phyloP scores from a whole-genome alignment of 1,139 yeast genomes.

The Schizosaccharomyces versatilis region DNA sequence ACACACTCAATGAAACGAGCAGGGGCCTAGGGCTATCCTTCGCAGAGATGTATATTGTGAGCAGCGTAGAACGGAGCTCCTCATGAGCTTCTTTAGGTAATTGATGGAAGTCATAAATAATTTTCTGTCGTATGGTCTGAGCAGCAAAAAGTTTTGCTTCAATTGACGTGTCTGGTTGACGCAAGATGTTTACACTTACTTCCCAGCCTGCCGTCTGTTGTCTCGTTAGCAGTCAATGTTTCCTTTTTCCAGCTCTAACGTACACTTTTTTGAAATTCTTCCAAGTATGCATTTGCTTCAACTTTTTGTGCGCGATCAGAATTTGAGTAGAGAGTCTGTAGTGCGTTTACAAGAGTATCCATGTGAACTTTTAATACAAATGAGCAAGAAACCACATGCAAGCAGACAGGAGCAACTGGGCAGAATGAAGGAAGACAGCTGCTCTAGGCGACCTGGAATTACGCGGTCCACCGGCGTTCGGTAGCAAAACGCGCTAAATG shows the following conservation, averaged over 20 bases:
- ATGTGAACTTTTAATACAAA: background rate
- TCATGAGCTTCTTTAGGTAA: conserved; percentile 32
- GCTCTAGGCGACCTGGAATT: no score
- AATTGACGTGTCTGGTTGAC: conserved; percentile 17
- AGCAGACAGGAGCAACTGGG: no score
- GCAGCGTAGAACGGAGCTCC: conserved; percentile 39
- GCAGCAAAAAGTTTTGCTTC: conserved; percentile 65
- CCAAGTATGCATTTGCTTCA: conserved; percentile 45
- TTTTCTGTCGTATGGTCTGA: conserved; percentile 40
- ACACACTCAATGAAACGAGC: conserved; percentile 57
- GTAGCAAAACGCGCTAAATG: no score
- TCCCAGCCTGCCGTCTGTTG: conserved; percentile 23
- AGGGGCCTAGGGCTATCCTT: conserved; percentile 31
- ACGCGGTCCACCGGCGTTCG: no score
- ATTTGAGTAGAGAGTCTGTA: conserved; percentile 39
- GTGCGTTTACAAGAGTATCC: conserved; percentile 24
- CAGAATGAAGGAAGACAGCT: no score
- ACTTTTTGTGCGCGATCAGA: conserved; percentile 32
- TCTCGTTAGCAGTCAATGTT: background rate
- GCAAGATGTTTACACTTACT: conserved; percentile 19
- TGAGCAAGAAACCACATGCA: no score
- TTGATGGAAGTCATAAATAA: conserved; percentile 67
- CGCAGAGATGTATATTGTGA: conserved; percentile 33
- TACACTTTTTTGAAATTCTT: conserved; percentile 56
- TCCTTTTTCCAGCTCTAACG: conserved; percentile 12